A percentile compares a stretch with the other conserved stretches of the same genome.
Conservation (phyloP, 352 stramenopile genomes). For the Albugo candida region DNA sequence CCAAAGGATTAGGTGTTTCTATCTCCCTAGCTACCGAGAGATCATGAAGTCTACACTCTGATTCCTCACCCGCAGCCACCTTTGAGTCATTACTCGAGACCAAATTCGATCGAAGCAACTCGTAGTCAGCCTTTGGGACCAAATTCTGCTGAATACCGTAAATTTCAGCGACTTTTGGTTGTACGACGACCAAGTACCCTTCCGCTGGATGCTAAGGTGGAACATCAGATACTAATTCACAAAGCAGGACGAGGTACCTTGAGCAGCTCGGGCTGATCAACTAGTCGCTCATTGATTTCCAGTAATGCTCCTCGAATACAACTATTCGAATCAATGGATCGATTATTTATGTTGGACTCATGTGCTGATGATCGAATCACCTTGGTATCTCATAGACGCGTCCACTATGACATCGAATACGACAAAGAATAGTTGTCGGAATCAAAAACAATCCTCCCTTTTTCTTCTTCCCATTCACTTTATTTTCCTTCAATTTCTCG, state of each 20-base stretch:
- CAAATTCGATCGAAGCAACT: constrained; percentile 21
- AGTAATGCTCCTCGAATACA: constrained; percentile 66
- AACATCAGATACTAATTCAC: background rate
- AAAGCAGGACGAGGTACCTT: constrained; percentile 6
- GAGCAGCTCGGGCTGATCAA: constrained; percentile 33
- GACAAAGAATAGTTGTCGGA: constrained; percentile 39
- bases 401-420: constrained; percentile 45
- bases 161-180: constrained; percentile 59
- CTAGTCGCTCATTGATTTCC: constrained; percentile 54
- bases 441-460: constrained; percentile 59
- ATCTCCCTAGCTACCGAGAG: background rate
- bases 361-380: constrained; percentile 3
- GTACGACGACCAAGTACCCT: constrained; percentile 63
- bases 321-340: too few species aligned
- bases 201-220: constrained; percentile 32
- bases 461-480: constrained; percentile 76
- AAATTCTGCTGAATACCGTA: constrained; percentile 67
- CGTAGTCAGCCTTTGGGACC: constrained; percentile 58
- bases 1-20: too few species aligned
- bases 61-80: too few species aligned
- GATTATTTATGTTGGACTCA: background rate
- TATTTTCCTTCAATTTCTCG: constrained; percentile 35
- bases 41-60: too few species aligned
- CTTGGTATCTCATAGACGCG: constrained; percentile 35
- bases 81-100: too few species aligned